Evolutionary conservation across 352 stramenopile genomes (phyloP).

Genomic region (Phytophthora melonis): DNA sequence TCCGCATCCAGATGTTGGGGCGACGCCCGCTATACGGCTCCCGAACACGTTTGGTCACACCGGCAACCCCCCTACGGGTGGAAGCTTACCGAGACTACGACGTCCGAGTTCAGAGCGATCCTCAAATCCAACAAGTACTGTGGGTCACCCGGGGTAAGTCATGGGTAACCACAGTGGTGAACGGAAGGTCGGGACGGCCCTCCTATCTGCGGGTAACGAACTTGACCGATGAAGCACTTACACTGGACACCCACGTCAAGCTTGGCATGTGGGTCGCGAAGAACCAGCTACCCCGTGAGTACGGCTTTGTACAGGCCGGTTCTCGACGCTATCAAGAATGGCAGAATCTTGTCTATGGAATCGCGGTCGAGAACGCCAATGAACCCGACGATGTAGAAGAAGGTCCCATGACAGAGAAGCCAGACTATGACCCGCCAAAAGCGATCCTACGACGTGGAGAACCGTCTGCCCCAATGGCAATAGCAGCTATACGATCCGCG

Average conservation of each 20-base stretch:
- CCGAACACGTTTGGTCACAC: not conserved
- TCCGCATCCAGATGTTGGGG: conserved; percentile 2
- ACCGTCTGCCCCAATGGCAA: no score
- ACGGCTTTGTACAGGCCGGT: conserved; percentile 2
- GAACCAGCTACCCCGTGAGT: conserved; percentile 4
- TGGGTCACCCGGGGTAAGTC: conserved; percentile 6
- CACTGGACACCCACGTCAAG: not conserved
- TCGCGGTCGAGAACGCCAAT: not conserved
- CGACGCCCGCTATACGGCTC: not conserved
- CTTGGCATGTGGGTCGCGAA: conserved; percentile 1
- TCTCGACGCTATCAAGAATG: conserved; percentile 16
- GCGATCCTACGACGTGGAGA: not conserved
- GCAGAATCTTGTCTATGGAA: conserved; percentile 11
- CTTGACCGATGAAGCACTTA: not conserved
- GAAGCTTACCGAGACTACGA: not conserved
- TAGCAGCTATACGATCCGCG: no score
- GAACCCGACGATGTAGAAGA: not conserved
- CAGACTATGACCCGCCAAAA: not conserved
- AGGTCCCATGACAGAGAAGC: not conserved
- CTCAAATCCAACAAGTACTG: not conserved
- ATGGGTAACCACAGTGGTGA: conserved; percentile 4
- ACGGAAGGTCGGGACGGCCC: not conserved
- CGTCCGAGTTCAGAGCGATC: no score
- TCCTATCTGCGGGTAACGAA: conserved; percentile 17
- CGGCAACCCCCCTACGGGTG: not conserved